A percentile compares a stretch with the other conserved stretches of the same genome.
Evolutionary conservation across 495 filamentous ascomycete species (phyloP).

Genomic region (Aspergillus funiculosus): DNA sequence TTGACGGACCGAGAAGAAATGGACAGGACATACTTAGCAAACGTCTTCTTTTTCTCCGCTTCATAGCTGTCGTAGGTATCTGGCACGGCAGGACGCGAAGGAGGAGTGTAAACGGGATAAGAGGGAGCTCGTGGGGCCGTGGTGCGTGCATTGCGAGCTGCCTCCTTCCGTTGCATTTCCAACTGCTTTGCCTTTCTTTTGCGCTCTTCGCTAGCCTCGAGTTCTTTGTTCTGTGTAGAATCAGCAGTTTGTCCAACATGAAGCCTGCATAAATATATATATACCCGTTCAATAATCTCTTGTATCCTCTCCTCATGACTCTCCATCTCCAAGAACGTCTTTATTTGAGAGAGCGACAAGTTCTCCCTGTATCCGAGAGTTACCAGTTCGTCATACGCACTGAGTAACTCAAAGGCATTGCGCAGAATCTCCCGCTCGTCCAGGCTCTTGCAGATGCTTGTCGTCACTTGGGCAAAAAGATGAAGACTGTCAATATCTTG

Average conservation of each 20-base stretch:
- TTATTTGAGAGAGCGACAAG: conserved; percentile 88
- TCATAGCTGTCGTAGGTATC: conserved; percentile 91
- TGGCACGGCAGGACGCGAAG: conserved; percentile 61
- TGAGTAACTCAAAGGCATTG: conserved; percentile 92
- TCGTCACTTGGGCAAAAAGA: conserved; percentile 93
- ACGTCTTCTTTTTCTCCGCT: conserved; percentile 90
- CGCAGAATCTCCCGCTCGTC: conserved; percentile 91
- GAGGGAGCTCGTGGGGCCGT: conserved; percentile 63
- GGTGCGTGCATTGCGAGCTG: conserved; percentile 53
- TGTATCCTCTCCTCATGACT: conserved; percentile 97
- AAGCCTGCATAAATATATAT: conserved; percentile 11
- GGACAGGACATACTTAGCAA: conserved; percentile 53
- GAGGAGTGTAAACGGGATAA: conserved; percentile 86
- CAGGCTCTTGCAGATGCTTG: conserved; percentile 89
- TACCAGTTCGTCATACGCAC: conserved; percentile 94
- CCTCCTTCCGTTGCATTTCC: conserved; percentile 96
- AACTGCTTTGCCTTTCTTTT: conserved; percentile 97
- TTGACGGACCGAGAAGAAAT: background rate
- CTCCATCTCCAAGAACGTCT: conserved; percentile 98
- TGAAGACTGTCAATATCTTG: conserved; percentile 98
- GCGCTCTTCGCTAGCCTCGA: conserved; percentile 94
- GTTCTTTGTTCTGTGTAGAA: conserved; percentile 78
- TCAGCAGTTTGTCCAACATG: conserved; percentile 18
- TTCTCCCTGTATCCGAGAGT: conserved; percentile 95
- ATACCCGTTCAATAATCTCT: conserved; percentile 88